Evolutionary conservation across 2,329 filamentous ascomycete genomes (phyloP).

Genomic region (Cryphonectria radicalis): DNA sequence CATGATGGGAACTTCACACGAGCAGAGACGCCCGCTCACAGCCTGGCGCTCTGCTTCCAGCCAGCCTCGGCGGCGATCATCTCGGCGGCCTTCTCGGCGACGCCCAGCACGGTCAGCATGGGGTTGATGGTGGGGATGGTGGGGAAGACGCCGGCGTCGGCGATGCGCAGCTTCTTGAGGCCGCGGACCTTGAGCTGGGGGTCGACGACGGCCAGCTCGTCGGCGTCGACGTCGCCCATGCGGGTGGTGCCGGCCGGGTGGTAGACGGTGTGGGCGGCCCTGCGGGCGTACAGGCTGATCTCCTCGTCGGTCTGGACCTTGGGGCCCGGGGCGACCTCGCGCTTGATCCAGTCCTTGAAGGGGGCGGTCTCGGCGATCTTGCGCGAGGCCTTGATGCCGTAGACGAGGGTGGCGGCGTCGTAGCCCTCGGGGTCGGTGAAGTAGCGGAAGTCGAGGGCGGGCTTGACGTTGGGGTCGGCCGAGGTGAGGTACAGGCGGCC

Average conservation of each 20-base stretch:
- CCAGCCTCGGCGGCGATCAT: constrained; percentile 76
- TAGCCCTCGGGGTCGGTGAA: constrained; percentile 87
- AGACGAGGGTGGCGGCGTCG: constrained; percentile 80
- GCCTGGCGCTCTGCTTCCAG: constrained; percentile 37
- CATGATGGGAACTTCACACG: not conserved
- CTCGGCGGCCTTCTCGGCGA: constrained; percentile 85
- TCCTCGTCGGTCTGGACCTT: constrained; percentile 76
- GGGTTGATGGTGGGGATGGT: constrained; percentile 85
- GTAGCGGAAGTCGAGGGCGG: constrained; percentile 85
- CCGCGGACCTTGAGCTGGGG: constrained; percentile 72
- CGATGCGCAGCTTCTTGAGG: constrained; percentile 75
- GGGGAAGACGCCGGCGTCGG: constrained; percentile 86
- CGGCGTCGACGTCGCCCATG: constrained; percentile 76
- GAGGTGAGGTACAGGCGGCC: constrained; percentile 80
- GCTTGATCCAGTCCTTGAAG: constrained; percentile 83
- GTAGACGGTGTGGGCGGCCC: constrained; percentile 86
- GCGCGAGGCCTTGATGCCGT: constrained; percentile 77
- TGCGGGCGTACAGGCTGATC: constrained; percentile 78
- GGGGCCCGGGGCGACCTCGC: constrained; percentile 79
- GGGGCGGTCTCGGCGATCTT: constrained; percentile 75
- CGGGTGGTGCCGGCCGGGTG: constrained; percentile 88
- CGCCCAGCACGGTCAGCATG: constrained; percentile 84
- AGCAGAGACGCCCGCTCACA: constrained; percentile 32
- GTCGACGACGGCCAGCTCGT: constrained; percentile 81
- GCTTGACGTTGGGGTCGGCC: constrained; percentile 75